Conservation (phyloP, 495 filamentous ascomycete species). For the Aspergillus panamensis region DNA sequence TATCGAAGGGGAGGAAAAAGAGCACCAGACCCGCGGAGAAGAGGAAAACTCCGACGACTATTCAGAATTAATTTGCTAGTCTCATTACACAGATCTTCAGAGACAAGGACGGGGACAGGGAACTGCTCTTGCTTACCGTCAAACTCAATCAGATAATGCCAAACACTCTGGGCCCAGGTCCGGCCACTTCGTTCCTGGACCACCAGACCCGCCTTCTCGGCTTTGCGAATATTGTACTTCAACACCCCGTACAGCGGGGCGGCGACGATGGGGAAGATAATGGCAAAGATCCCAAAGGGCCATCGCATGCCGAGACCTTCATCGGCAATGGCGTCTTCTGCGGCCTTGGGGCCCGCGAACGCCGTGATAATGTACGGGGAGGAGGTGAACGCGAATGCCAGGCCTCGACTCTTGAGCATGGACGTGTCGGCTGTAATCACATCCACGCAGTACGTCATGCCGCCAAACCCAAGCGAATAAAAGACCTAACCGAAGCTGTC, state of each 20-base stretch:
- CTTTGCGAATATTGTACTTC: slow-evolving; percentile 52
- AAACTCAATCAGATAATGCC: slow-evolving; percentile 54
- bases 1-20: slow-evolving; percentile 58
- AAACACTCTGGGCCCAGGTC: slow-evolving; percentile 36
- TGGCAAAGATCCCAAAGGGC: slow-evolving; percentile 56
- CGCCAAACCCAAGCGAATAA: slow-evolving; percentile 53
- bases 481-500: slow-evolving; percentile 30
- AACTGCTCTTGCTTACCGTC: slow-evolving; percentile 39
- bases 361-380: slow-evolving; percentile 52
- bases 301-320: slow-evolving; percentile 50
- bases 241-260: slow-evolving; percentile 48
- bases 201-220: slow-evolving; percentile 37
- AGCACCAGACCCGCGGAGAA: slow-evolving; percentile 54
- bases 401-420: slow-evolving; percentile 52
- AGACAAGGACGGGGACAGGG: neutral
- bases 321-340: slow-evolving; percentile 43
- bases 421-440: slow-evolving; percentile 63
- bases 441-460: slow-evolving; percentile 51
- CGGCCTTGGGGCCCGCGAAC: slow-evolving; percentile 28
- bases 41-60: slow-evolving; percentile 53
- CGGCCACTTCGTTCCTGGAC: slow-evolving; percentile 37
- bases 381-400: slow-evolving; percentile 55
- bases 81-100: neutral
- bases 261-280: slow-evolving; percentile 53
- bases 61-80: neutral